Evolutionary conservation across 371 early-diverging fungal genomes (phyloP).

Genomic region (Mortierella sp.): DNA sequence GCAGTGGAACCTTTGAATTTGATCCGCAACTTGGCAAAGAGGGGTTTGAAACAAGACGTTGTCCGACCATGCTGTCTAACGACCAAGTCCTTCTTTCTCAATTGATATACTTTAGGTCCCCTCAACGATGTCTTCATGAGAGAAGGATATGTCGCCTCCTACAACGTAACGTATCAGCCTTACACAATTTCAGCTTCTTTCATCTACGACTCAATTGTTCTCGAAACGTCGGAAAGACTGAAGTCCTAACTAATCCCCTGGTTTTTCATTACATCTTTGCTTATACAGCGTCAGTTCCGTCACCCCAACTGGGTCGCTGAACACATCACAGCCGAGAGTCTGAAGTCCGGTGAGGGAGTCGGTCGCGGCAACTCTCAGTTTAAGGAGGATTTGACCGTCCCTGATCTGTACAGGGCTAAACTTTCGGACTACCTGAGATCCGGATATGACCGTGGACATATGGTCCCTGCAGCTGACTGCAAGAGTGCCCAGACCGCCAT

Average conservation of each 20-base stretch:
- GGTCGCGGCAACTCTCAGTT: conserved; percentile 78
- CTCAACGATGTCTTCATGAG: conserved; percentile 64
- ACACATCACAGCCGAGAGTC: conserved; percentile 78
- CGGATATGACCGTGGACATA: conserved; percentile 88
- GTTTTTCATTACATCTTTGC: too few relatives aligned
- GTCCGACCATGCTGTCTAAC: neutral
- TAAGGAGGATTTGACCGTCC: conserved; percentile 76
- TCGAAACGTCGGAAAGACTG: too few relatives aligned
- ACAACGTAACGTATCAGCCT: conserved; percentile 32
- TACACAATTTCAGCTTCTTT: neutral
- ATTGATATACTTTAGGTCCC: conserved; percentile 56
- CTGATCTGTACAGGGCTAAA: conserved; percentile 76
- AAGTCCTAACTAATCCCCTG: too few relatives aligned
- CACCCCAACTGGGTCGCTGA: conserved; percentile 91
- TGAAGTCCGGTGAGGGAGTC: conserved; percentile 67
- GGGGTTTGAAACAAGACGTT: too few relatives aligned
- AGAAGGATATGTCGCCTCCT: conserved; percentile 55
- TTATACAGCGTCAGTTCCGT: conserved; percentile 77
- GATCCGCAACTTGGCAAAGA: neutral
- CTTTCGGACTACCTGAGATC: conserved; percentile 79
- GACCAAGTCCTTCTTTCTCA: neutral
- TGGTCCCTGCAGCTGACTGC: conserved; percentile 89
- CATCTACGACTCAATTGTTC: neutral
- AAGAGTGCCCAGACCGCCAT: conserved; percentile 77
- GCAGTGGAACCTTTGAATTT: neutral